Evolutionary conservation across 176 grass and related monocot genomes (phyloP), one percentile per base, ranked within the genome.

Genomic region (Oryza australiensis): DNA sequence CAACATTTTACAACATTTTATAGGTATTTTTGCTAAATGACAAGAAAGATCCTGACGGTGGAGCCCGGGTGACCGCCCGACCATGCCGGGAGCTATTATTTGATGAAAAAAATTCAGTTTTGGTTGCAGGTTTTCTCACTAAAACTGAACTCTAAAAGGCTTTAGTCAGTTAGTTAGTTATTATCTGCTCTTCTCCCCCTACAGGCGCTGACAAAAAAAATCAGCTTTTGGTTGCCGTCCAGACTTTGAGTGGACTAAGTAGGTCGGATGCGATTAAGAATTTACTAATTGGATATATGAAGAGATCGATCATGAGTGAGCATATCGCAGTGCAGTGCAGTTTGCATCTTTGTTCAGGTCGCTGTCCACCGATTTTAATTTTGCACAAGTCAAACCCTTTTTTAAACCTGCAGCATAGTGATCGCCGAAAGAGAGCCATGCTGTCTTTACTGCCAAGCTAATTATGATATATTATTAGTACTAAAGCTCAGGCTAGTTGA

Each of bases 321-420:
- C 68, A 23, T 60, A 45, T 77, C 33, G 29, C 68, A 6, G 11
- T 70, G 8, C 26, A 26, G 12, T 11, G 76, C 76, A 22, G 18
- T 4, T 62, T 72, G 28, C 57, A 15, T 3, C 2, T 13, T 32
- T 1, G 11, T 16, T 34, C 60, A 41, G 9, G 29, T 62, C 62
- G 33, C 60, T 68, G 1, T 76, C 29, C 38, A 18, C 4, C 27
- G 27, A n/a, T 63, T 63, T 33, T 55, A 55, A 55, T 55, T 5
- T 55, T n/a, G 6, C 27, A 13, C 1, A 76, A 63, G 86, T 82
- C 79, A 82, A 77, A 64, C 51, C 37, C 30, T 82, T 70, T 70
- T 26, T 40, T 51, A 64, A 75, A 62, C 16, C 3, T 33, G 26
- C n/a, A 10, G 26, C 3, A 10, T 27, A 9, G 20, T 9, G 70